Conservation (phyloP, 192 early-diverging fungal species). For the Mortierella hygrophila region DNA sequence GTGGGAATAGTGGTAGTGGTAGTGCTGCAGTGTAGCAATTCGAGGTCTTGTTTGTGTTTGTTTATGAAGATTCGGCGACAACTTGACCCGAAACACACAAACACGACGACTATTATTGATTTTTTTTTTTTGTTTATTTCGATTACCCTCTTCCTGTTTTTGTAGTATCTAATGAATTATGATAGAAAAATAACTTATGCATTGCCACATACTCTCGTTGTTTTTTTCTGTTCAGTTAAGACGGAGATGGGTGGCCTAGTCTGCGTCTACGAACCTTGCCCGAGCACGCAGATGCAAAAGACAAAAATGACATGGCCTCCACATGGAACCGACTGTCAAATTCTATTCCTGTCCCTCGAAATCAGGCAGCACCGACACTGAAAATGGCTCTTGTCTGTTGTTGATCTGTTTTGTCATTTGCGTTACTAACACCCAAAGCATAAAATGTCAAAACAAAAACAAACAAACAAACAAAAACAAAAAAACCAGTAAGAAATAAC, state of each 20-base stretch:
- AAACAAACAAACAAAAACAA: not conserved
- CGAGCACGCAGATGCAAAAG: not conserved
- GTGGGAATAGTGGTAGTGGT: not conserved
- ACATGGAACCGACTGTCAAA: no score
- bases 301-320: not conserved
- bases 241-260: no score
- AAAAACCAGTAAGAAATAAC: not conserved
- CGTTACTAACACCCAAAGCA: no score
- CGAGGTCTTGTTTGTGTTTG: not conserved
- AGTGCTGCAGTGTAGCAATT: slow-evolving; percentile 16
- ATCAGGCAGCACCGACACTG: not conserved
- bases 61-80: not conserved
- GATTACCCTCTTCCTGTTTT: not conserved
- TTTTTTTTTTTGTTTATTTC: not conserved
- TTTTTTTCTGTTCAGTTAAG: not conserved
- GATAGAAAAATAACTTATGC: not conserved
- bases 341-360: not conserved
- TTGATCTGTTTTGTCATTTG: no score
- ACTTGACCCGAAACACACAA: not conserved
- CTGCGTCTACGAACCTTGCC: not conserved
- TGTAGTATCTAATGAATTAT: not conserved
- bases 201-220: not conserved
- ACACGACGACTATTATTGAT: not conserved
- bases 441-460: not conserved
- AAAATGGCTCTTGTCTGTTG: no score